phyloP scores from a whole-genome alignment of 2,329 filamentous ascomycete genomes.

The Pseudohalonectria lignicola region DNA sequence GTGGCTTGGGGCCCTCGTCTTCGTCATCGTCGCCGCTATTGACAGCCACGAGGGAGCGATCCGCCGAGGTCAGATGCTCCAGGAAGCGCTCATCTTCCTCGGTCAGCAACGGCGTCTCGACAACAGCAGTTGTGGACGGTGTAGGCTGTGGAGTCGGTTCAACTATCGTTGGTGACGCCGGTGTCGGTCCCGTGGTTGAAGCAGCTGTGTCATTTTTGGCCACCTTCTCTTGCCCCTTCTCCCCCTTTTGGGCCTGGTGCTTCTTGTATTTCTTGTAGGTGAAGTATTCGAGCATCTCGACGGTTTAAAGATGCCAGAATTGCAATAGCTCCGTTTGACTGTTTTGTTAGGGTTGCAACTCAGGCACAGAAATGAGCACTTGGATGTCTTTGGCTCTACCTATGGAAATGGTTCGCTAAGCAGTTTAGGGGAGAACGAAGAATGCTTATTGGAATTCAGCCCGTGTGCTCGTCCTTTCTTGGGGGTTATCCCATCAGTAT shows the following conservation, averaged over 20 bases:
- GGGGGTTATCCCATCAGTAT: too few species aligned
- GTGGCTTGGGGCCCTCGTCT: constrained; percentile 34
- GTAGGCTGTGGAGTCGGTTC: neutral
- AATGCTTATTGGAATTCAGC: too few species aligned
- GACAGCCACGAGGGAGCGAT: constrained; percentile 6
- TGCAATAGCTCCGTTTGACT: too few species aligned
- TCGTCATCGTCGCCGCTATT: constrained; percentile 22
- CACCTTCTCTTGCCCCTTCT: constrained; percentile 13
- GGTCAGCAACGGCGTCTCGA: constrained; percentile 35
- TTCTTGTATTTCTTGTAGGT: constrained; percentile 53
- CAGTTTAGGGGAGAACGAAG: too few species aligned
- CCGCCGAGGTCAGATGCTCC: constrained; percentile 34
- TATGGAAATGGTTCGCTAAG: too few species aligned
- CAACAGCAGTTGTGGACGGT: constrained; percentile 4
- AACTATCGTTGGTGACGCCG: neutral
- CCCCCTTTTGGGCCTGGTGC: constrained; percentile 37
- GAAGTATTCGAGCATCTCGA: constrained; percentile 52
- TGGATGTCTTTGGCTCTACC: too few species aligned
- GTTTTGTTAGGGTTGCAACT: too few species aligned
- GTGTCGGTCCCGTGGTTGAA: neutral
- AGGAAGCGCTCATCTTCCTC: constrained; percentile 49
- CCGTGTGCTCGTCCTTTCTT: too few species aligned
- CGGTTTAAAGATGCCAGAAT: too few species aligned
- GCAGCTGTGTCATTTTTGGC: neutral
- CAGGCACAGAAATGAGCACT: too few species aligned